These are phyloP conservation scores for Podaxis carcinomalis DNA, from an alignment of 768 basidiomycete genomes.

Conservation along the genomic window DNA sequence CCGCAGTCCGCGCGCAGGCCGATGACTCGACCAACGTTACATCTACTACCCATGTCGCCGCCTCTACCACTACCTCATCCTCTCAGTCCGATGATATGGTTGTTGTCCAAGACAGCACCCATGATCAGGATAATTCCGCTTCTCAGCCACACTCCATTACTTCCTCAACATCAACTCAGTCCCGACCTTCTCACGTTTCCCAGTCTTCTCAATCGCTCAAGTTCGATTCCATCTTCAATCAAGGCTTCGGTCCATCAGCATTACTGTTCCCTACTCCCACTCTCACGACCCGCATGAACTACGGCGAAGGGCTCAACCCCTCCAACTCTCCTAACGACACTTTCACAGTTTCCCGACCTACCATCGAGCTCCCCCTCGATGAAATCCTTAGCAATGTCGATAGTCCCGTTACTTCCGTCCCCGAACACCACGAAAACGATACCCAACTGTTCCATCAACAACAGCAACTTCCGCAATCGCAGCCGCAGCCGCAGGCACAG, in stretches of 20 bases:
- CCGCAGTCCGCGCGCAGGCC: slow-evolving; percentile 27
- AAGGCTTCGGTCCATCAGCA: slow-evolving; percentile 75
- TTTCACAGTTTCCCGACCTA: slow-evolving; percentile 68
- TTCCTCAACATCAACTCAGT: background rate
- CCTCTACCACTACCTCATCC: background rate
- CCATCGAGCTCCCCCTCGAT: slow-evolving; percentile 84
- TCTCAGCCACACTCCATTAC: slow-evolving; percentile 25
- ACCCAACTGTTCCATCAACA: background rate
- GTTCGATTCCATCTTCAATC: slow-evolving; percentile 71
- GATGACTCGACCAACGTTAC: slow-evolving; percentile 19
- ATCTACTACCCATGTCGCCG: background rate
- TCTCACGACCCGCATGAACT: slow-evolving; percentile 64
- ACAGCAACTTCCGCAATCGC: slow-evolving; percentile 5
- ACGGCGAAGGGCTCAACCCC: slow-evolving; percentile 67
- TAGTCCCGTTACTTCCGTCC: slow-evolving; percentile 20
- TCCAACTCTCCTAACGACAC: slow-evolving; percentile 40
- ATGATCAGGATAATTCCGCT: slow-evolving; percentile 25
- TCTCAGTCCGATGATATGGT: slow-evolving; percentile 19
- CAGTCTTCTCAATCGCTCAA: slow-evolving; percentile 39
- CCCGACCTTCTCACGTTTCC: background rate
- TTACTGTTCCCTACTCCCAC: slow-evolving; percentile 66
- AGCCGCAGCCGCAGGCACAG: slow-evolving; percentile 1
- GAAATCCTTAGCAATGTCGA: slow-evolving; percentile 63
- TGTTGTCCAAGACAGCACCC: slow-evolving; percentile 24
- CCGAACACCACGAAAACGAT: slow-evolving; percentile 12